Evolutionary conservation across 345 rosid genomes (phyloP), one percentile per base, ranked within the genome.

Genomic region (Gossypioides kirkii): DNA sequence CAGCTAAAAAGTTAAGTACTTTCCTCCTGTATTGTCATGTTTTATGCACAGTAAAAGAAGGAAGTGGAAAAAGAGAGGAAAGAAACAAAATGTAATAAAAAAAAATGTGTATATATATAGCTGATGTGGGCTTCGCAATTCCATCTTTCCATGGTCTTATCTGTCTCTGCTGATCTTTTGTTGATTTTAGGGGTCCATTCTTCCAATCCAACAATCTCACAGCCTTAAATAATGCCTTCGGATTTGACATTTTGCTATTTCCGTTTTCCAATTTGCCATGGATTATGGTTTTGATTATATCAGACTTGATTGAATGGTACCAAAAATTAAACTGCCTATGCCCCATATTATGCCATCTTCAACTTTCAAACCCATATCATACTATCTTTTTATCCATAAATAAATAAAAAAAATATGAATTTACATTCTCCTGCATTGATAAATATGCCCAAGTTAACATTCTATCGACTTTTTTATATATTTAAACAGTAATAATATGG

Each of bases 131-230:
- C 69, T 18, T 41, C 18, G 26, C 69, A 41, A 63, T 16, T 14
- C 14, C 50, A 12, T 10, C 17, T 10, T 41, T 41, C 68, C 26
- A 63, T 10, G 68, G 70, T 69, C 59, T 69, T 3, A 45, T 46
- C 50, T 2, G 14, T 12, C 50, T 42, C 9, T 46, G 14, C 50
- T 46, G 17, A 49, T 69, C 20, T 66, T 23, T 22, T 2, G 47
- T 38, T 42, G 55, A 66, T 47, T 66, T 66, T 46, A 8, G 71
- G 70, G 71, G 41, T 14, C 70, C 71, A 46, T 46, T 46, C 16
- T 46, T 22, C 36, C 20, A 23, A 66, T 46, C 71, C 17, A 66
- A 66, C 17, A 66, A 66, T 53, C 41, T 22, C 14, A 13, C 36
- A 13, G 53, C 11, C 70, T 22, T 5, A 32, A 32, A 32, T 43